A percentile compares a stretch with the other conserved stretches of the same genome.
These are phyloP conservation scores for Quercus suber DNA, from an alignment of 306 rosid genomes.

Conservation along the genomic window DNA sequence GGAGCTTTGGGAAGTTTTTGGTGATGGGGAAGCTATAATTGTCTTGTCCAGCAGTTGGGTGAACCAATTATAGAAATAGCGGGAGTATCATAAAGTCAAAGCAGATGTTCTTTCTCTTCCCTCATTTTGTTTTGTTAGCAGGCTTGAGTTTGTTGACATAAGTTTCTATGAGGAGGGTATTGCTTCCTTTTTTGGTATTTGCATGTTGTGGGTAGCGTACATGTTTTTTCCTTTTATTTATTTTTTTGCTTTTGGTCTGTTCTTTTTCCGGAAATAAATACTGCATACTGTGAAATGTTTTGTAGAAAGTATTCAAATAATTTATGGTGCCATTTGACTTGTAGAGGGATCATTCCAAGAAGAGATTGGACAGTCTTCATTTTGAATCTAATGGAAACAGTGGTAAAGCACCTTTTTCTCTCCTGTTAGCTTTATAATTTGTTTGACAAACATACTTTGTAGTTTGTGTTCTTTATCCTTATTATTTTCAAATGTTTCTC, in stretches of 20 bases:
- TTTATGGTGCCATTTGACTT: conserved; percentile 22
- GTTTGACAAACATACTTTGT: not conserved
- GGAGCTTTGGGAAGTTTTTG: not conserved
- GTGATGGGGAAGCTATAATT: not conserved
- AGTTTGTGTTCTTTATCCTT: conserved; percentile 10
- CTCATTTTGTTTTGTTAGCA: too few relatives aligned
- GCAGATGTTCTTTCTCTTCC: too few relatives aligned
- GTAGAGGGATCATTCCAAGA: conserved; percentile 86
- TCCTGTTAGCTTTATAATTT: conserved; percentile 20
- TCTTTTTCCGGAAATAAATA: not conserved
- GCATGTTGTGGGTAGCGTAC: not conserved
- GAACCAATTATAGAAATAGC: too few relatives aligned
- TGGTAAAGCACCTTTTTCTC: conserved; percentile 44
- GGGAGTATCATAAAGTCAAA: too few relatives aligned
- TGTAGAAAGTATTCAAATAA: not conserved
- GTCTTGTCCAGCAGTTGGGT: not conserved
- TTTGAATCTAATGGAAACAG: conserved; percentile 80
- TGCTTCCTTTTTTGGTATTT: too few relatives aligned
- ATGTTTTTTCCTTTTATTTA: not conserved
- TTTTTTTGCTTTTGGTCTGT: not conserved
- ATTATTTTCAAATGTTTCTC: conserved; percentile 19
- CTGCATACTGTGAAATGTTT: conserved; percentile 8
- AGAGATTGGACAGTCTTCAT: conserved; percentile 74
- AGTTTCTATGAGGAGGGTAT: too few relatives aligned
- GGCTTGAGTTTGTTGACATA: too few relatives aligned